These are phyloP conservation scores for Pseudogymnoascus sp. DNA, from an alignment of 2,329 filamentous ascomycete genomes.

Conservation along the genomic window DNA sequence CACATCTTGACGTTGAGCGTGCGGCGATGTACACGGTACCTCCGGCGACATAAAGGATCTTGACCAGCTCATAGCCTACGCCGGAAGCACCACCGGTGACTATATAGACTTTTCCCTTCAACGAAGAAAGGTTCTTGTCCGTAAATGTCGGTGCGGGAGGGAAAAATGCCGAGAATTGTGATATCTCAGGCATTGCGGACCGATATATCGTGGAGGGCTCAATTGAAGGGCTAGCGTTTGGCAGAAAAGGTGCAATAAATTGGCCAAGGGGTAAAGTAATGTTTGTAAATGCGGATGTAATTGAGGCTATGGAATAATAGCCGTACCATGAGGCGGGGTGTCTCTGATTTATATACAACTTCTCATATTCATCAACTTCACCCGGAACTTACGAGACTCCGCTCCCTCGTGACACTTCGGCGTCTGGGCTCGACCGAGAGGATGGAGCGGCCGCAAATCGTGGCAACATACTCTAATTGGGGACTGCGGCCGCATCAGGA, in stretches of 20 bases:
- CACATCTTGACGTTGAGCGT: constrained; percentile 34
- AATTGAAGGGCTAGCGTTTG: not conserved
- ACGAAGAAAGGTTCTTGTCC: constrained; percentile 33
- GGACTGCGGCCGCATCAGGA: not conserved
- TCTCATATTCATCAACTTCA: not conserved
- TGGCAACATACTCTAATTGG: not conserved
- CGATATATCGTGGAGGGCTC: not conserved
- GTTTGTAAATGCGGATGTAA: not conserved
- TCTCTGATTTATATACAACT: constrained; percentile 1
- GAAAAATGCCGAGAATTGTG: constrained; percentile 22
- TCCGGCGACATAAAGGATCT: constrained; percentile 41
- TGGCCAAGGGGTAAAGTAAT: not conserved
- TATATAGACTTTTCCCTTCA: constrained; percentile 33
- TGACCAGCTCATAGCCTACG: constrained; percentile 40
- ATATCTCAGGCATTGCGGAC: not conserved
- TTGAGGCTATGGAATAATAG: not conserved
- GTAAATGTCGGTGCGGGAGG: constrained; percentile 35
- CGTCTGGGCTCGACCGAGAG: not conserved
- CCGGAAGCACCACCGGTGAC: constrained; percentile 34
- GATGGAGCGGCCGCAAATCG: not conserved
- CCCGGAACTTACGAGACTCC: constrained; percentile 5
- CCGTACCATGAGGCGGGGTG: not conserved
- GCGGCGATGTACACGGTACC: constrained; percentile 44
- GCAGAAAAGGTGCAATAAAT: not conserved
- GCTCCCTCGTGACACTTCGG: not conserved